These are phyloP conservation scores for Talaromyces atroroseus DNA, from an alignment of 2,329 filamentous ascomycete genomes.

Conservation along the genomic window DNA sequence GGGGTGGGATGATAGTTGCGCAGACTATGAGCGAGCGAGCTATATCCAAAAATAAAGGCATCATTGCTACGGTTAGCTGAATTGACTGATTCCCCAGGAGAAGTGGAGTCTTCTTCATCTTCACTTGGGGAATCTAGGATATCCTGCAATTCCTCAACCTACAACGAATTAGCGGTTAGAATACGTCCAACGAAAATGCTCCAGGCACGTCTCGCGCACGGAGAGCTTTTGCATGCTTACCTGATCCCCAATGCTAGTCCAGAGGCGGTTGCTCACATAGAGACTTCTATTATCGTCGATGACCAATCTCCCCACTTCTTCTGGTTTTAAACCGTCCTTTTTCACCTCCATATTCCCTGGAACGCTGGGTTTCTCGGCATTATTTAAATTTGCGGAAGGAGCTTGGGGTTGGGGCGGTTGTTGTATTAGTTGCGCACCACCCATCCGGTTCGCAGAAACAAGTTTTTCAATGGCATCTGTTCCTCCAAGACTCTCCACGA, in stretches of 20 bases:
- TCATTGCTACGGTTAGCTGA: slow-evolving; percentile 50
- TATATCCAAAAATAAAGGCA: slow-evolving; percentile 57
- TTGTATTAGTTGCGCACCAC: slow-evolving; percentile 11
- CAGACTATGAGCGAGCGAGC: slow-evolving; percentile 52
- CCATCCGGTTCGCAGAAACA: slow-evolving; percentile 1
- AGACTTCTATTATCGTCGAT: slow-evolving; percentile 55
- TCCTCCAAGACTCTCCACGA: slow-evolving; percentile 55
- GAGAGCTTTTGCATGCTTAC: slow-evolving; percentile 25
- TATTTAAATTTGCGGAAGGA: background rate
- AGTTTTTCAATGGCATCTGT: slow-evolving; percentile 29
- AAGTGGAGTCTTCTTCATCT: slow-evolving; percentile 48
- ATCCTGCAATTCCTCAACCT: slow-evolving; percentile 58
- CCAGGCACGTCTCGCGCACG: background rate
- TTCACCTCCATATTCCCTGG: background rate
- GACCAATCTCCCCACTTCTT: slow-evolving; percentile 53
- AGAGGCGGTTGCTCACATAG: slow-evolving; percentile 59
- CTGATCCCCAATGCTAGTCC: slow-evolving; percentile 58
- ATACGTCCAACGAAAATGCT: background rate
- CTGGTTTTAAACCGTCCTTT: background rate
- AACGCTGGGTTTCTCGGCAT: background rate
- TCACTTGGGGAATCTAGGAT: slow-evolving; percentile 54
- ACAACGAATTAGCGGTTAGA: background rate
- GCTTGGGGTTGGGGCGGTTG: background rate
- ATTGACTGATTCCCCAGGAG: slow-evolving; percentile 35
- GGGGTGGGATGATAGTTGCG: slow-evolving; percentile 51